These are phyloP conservation scores for Penicillium fuscoglaucum DNA, from an alignment of 2,329 filamentous ascomycete species.

Conservation along the genomic window DNA sequence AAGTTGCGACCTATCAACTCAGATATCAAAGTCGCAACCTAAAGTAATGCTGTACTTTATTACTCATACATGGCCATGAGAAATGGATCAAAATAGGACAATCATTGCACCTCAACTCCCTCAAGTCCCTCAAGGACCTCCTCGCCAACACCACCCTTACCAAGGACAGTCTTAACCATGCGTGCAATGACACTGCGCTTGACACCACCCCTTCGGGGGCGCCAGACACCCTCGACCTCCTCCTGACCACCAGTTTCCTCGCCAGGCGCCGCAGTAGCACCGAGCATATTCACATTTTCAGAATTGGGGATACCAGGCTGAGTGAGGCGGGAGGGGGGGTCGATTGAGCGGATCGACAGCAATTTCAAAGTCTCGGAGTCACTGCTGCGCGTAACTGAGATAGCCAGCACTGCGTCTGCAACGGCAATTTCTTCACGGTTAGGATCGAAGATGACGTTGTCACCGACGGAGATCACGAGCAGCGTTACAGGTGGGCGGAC, in stretches of 20 bases:
- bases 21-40: conserved; percentile 2
- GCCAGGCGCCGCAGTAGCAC: conserved; percentile 37
- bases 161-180: conserved; percentile 75
- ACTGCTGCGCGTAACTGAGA: conserved; percentile 63
- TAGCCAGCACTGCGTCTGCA: conserved; percentile 82
- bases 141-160: conserved; percentile 76
- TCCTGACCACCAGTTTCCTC: conserved; percentile 53
- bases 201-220: conserved; percentile 77
- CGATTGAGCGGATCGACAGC: conserved; percentile 69
- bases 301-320: conserved; percentile 68
- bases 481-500: conserved; percentile 80
- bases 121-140: conserved; percentile 83
- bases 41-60: not conserved
- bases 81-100: not conserved
- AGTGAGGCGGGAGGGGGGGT: conserved; percentile 72
- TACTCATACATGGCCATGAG: conserved; percentile 1
- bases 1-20: not conserved
- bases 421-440: conserved; percentile 88
- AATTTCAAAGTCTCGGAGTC: conserved; percentile 55
- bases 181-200: conserved; percentile 70
- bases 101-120: conserved; percentile 52
- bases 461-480: conserved; percentile 80
- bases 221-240: conserved; percentile 73
- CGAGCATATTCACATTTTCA: conserved; percentile 57
- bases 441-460: conserved; percentile 93